Evolutionary conservation across 108 stramenopile genomes (phyloP), one percentile per base, ranked within the genome.

Genomic region (Pelagomonas calceolata): DNA sequence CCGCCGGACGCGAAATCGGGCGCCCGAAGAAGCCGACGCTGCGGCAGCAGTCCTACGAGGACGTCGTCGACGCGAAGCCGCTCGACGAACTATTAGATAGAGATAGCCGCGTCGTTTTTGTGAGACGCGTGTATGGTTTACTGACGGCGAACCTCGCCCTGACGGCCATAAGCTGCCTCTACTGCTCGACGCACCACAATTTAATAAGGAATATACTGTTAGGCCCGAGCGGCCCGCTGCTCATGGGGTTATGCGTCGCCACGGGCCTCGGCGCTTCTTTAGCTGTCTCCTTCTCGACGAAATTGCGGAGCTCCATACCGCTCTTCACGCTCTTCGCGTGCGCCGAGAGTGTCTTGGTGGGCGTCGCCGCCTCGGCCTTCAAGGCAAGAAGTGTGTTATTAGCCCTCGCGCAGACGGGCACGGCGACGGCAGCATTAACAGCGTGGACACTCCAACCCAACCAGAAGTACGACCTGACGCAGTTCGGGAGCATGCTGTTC

Each of bases 381-480:
- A 26, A 60, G 21, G 21, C 29, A 17, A 17, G 1, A 3, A 1
- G 3, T 26, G 51, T 60, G 21, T 3, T 26, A 1, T 26, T 60
- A 17, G 51, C 51, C 21, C 51, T 60, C 7, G 7, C 10, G 51
- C 51, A 65, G 65, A 92, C 91, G 30, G 88, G 82, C 14, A 75
- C 75, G 21, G 85, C 90, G 4, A 85, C 92, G 30, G 60, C 80
- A 14, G 79, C 87, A 18, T 81, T 96, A 21, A 91, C 91, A 0
- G 37, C 82, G 10, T 94, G 92, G 73, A 91, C 90, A 1, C 67
- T 91, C 34, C 66, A 81, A 30, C 86, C 93, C 43, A 90, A 97
- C 79, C 81, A 91, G 29, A 90, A 92, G 67, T 89, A 91, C 71
- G 94, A 97, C 81, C 79, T 95, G 36, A 89, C 90, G 12, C 91